A percentile compares a stretch with the other conserved stretches of the same genome.
Conservation (phyloP, 805 yeast genomes). For the Yamadazyma endophytica region DNA sequence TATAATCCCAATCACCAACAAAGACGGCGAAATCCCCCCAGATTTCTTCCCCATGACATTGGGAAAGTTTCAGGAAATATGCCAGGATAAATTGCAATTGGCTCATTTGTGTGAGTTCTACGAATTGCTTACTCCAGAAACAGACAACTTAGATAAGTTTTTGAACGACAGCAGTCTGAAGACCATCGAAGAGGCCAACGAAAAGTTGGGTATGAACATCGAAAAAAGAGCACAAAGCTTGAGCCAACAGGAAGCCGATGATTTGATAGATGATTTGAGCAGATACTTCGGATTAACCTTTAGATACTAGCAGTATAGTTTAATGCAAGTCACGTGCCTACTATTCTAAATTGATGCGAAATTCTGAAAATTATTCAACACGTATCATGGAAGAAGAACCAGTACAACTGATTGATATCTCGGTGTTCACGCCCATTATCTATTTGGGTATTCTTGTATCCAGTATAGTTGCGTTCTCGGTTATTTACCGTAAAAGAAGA, state of each 20-base stretch:
- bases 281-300: conserved; percentile 60
- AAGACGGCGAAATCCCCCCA: conserved; percentile 70
- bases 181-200: conserved; percentile 9
- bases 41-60: conserved; percentile 56
- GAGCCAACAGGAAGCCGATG: conserved; percentile 47
- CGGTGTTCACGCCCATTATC: conserved; percentile 61
- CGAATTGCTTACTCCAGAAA: conserved; percentile 67
- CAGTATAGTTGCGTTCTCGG: conserved; percentile 65
- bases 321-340: not conserved
- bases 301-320: conserved; percentile 27
- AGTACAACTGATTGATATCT: conserved; percentile 25
- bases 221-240: conserved; percentile 4
- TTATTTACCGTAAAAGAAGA: conserved; percentile 59
- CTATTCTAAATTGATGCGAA: conserved; percentile 1
- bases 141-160: conserved; percentile 32
- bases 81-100: conserved; percentile 40
- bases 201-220: conserved; percentile 2
- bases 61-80: conserved; percentile 47
- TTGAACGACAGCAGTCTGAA: conserved; percentile 12
- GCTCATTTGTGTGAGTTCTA: conserved; percentile 64
- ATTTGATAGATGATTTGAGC: conserved; percentile 59
- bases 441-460: conserved; percentile 68
- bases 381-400: conserved; percentile 14
- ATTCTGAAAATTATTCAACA: conserved; percentile 1
- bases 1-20: conserved; percentile 69